phyloP scores from a whole-genome alignment of 371 early-diverging fungal genomes.

The Apophysomyces trapeziformis region DNA sequence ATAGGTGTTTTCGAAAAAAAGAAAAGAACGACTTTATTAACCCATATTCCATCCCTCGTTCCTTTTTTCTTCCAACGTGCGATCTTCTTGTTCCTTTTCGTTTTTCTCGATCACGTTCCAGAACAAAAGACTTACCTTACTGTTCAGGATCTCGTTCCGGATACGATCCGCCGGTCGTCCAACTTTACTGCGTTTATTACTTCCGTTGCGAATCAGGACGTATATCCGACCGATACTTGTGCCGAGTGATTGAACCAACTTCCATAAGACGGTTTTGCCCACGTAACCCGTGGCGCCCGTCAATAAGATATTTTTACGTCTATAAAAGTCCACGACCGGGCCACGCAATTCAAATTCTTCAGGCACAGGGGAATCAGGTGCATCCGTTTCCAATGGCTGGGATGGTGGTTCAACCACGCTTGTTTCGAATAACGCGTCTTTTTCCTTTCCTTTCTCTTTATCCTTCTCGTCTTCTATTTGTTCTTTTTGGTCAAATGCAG shows the following conservation, averaged over 20 bases:
- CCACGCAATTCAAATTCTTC: constrained; percentile 19
- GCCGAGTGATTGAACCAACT: constrained; percentile 46
- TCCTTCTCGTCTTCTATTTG: neutral
- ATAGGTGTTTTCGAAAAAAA: neutral
- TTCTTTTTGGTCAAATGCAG: neutral
- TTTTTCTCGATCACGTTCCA: neutral
- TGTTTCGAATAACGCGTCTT: neutral
- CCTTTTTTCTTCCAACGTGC: neutral
- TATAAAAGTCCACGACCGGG: constrained; percentile 39
- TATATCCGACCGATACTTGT: constrained; percentile 41
- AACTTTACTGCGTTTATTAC: constrained; percentile 50
- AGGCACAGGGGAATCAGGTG: constrained; percentile 19
- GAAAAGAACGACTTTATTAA: too few species aligned
- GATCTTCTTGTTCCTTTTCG: neutral
- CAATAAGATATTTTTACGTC: constrained; percentile 48
- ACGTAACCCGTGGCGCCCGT: constrained; percentile 70
- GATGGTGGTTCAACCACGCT: constrained; percentile 2
- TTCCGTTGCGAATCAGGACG: constrained; percentile 51
- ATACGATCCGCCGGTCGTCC: constrained; percentile 52
- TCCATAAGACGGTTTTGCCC: constrained; percentile 64
- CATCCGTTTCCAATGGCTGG: constrained; percentile 2
- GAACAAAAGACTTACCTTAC: constrained; percentile 32
- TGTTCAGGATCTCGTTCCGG: constrained; percentile 46
- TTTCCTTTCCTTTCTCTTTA: neutral
- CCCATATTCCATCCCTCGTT: neutral